Percentiles rank a stretch among this genome's conserved stretches.
Evolutionary conservation across 805 yeast genomes (phyloP).

Genomic region (Saccharomycopsis sp.): DNA sequence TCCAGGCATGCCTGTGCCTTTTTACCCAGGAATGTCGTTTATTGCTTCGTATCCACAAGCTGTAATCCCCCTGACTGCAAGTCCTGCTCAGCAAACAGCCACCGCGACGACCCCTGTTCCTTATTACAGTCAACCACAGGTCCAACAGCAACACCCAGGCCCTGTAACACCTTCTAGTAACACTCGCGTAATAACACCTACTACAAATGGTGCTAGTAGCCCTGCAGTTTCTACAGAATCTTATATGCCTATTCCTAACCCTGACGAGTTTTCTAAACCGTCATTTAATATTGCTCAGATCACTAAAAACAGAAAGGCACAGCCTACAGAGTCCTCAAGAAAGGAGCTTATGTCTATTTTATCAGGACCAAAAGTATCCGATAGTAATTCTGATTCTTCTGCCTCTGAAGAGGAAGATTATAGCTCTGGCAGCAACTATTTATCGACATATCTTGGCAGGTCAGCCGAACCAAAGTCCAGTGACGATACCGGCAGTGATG

Average conservation of each 20-base stretch:
- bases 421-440: neutral
- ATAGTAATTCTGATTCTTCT: neutral
- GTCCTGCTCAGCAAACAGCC: too few species aligned
- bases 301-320: slow-evolving; percentile 5
- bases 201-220: neutral
- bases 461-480: neutral
- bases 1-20: slow-evolving; percentile 6
- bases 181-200: neutral
- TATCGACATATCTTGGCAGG: neutral
- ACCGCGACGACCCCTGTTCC: slow-evolving; percentile 4
- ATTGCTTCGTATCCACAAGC: slow-evolving; percentile 5
- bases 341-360: slow-evolving; percentile 16
- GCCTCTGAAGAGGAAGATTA: neutral
- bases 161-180: neutral
- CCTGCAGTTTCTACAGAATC: neutral
- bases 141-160: neutral
- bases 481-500: neutral
- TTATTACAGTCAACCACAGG: neutral
- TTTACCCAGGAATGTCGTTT: slow-evolving; percentile 13
- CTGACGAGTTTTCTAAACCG: slow-evolving; percentile 18
- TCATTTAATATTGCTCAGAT: slow-evolving; percentile 9
- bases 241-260: slow-evolving; percentile 13
- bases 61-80: neutral
- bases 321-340: slow-evolving; percentile 8
- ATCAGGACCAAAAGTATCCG: slow-evolving; percentile 4